phyloP scores from a whole-genome alignment of 371 early-diverging fungal genomes.

The Mucor mucedo region DNA sequence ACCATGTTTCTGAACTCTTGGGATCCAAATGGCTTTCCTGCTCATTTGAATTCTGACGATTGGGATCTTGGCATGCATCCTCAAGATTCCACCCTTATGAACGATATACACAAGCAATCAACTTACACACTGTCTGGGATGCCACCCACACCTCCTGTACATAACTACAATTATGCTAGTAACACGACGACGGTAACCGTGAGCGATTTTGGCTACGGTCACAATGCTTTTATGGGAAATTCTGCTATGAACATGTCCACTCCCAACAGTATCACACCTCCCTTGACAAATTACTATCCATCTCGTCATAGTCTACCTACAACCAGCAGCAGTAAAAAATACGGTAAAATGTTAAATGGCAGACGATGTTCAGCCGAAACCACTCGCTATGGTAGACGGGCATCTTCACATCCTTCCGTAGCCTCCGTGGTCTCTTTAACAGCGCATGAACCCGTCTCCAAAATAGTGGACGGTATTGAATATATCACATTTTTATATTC shows the following conservation, averaged over 20 bases:
- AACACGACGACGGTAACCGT: conserved; percentile 1
- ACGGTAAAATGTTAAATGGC: not conserved
- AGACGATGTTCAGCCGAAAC: conserved; percentile 11
- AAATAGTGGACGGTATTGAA: conserved; percentile 59
- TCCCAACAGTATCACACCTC: conserved; percentile 11
- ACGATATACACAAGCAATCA: not conserved
- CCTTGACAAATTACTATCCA: conserved; percentile 14
- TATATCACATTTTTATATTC: conserved; percentile 72
- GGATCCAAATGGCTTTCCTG: not conserved
- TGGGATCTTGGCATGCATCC: conserved; percentile 1
- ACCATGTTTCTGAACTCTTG: not conserved
- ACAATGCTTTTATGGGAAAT: not conserved
- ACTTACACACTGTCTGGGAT: not conserved
- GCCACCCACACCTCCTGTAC: conserved; percentile 9
- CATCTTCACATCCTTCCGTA: conserved; percentile 48
- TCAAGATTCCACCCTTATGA: not conserved
- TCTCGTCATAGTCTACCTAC: conserved; percentile 10
- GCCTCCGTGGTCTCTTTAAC: conserved; percentile 54
- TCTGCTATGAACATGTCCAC: conserved; percentile 1
- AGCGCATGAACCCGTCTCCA: conserved; percentile 54
- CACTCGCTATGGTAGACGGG: conserved; percentile 29
- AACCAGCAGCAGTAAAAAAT: not conserved
- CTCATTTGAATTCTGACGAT: not conserved
- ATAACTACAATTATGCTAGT: not conserved
- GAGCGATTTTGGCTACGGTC: conserved; percentile 1